Evolutionary conservation across 331 rosid genomes (phyloP).

Genomic region (Malus hybrid): DNA sequence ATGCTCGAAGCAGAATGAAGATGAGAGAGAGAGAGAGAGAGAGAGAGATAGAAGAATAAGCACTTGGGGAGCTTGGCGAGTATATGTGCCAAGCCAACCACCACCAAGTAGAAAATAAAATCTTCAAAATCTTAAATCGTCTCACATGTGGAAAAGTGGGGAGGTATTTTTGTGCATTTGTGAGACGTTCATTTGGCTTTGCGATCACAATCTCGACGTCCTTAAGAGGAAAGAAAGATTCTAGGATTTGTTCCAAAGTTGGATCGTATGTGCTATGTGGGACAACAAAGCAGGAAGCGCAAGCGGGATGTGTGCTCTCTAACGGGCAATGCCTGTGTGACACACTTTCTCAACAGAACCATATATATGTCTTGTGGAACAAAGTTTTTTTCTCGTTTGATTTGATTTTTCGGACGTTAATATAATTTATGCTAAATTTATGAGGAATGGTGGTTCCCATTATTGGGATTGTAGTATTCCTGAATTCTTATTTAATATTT

Average conservation of each 20-base stretch:
- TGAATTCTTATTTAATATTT: no score
- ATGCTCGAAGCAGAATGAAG: not conserved
- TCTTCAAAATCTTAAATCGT: not conserved
- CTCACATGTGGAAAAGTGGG: not conserved
- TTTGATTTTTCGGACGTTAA: no score
- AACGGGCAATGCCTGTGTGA: not conserved
- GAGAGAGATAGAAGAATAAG: not conserved
- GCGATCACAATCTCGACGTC: not conserved
- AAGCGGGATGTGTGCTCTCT: not conserved
- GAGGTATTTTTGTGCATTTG: not conserved
- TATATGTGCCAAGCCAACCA: not conserved
- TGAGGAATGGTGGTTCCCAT: no score
- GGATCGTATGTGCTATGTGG: not conserved
- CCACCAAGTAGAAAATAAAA: not conserved
- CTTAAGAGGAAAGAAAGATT: not conserved
- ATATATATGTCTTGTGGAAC: no score
- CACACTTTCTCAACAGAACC: no score
- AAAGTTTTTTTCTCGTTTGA: no score
- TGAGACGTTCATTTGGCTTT: not conserved
- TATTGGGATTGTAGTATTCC: no score
- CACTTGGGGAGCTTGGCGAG: not conserved
- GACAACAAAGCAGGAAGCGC: not conserved
- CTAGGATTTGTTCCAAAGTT: conserved; percentile 13
- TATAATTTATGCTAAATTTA: no score
- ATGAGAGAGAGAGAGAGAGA: not conserved